phyloP scores from a whole-genome alignment of 768 basidiomycete species.

The Trametes cingulata region DNA sequence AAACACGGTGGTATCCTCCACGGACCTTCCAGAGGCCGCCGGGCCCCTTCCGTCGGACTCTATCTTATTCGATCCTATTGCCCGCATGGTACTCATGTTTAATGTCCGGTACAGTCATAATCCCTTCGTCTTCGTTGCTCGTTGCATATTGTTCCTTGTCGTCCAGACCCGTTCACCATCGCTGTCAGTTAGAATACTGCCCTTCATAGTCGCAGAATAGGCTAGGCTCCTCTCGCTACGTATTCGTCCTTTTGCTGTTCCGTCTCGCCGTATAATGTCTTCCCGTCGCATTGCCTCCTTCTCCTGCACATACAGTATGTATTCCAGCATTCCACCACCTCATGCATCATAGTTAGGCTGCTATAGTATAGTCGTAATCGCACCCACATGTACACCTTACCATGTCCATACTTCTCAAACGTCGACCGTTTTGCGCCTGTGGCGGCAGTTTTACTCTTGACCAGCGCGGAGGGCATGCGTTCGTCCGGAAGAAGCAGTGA shows the following conservation, averaged over 20 bases:
- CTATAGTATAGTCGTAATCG: constrained; percentile 22
- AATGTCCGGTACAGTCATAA: constrained; percentile 20
- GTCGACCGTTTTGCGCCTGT: constrained; percentile 19
- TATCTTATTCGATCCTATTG: constrained; percentile 27
- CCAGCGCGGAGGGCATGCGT: neutral
- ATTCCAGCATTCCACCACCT: constrained; percentile 20
- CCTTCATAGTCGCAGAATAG: constrained; percentile 23
- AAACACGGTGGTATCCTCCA: constrained; percentile 8
- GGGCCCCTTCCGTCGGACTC: constrained; percentile 16
- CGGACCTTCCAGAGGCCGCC: constrained; percentile 15
- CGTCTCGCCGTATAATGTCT: constrained; percentile 12
- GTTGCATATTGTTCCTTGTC: constrained; percentile 8
- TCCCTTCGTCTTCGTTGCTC: constrained; percentile 17
- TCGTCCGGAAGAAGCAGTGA: neutral
- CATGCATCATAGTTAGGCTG: constrained; percentile 22
- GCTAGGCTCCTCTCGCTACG: constrained; percentile 23
- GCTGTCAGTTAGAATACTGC: constrained; percentile 22
- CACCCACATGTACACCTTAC: constrained; percentile 19
- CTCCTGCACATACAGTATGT: constrained; percentile 24
- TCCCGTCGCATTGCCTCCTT: constrained; percentile 20
- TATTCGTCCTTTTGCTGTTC: constrained; percentile 20
- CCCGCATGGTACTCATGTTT: constrained; percentile 21
- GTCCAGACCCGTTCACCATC: constrained; percentile 12
- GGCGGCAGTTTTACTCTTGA: constrained; percentile 1
- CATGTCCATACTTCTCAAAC: constrained; percentile 19